Conservation (phyloP, 192 early-diverging fungal species). For the Gonapodya sp. region DNA sequence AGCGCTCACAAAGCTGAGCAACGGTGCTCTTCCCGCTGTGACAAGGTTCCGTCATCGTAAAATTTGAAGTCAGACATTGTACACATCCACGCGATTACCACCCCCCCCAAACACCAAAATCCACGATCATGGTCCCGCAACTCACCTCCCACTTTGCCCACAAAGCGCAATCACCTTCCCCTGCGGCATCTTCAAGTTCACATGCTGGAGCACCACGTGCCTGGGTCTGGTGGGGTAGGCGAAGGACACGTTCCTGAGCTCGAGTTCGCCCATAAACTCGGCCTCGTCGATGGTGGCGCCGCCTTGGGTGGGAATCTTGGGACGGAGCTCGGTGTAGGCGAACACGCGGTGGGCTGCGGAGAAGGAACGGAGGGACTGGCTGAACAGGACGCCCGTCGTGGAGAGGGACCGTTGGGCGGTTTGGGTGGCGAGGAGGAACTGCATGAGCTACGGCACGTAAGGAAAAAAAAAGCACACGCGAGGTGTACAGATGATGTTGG, state of each 20-base stretch:
- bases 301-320: not conserved
- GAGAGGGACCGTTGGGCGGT: not conserved
- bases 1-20: conserved; percentile 18
- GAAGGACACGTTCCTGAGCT: conserved; percentile 50
- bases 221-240: conserved; percentile 40
- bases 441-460: not conserved
- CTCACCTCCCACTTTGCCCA: not conserved
- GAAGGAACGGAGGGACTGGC: not conserved
- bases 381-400: not conserved
- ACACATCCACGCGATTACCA: too few relatives aligned
- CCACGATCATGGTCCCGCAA: too few relatives aligned
- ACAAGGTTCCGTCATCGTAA: too few relatives aligned
- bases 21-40: conserved; percentile 11
- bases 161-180: not conserved
- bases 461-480: too few relatives aligned
- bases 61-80: too few relatives aligned
- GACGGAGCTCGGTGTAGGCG: not conserved
- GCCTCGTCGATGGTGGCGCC: not conserved
- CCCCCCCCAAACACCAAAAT: too few relatives aligned
- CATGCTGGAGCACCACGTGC: not conserved
- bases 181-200: not conserved
- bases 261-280: conserved; percentile 32
- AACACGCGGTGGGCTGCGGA: not conserved
- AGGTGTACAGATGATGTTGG: too few relatives aligned
- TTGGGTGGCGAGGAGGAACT: not conserved